A percentile compares a stretch with the other conserved stretches of the same genome.
Conservation (phyloP, 1,284 basidiomycete genomes). For the Ustilago shanxiensis region DNA sequence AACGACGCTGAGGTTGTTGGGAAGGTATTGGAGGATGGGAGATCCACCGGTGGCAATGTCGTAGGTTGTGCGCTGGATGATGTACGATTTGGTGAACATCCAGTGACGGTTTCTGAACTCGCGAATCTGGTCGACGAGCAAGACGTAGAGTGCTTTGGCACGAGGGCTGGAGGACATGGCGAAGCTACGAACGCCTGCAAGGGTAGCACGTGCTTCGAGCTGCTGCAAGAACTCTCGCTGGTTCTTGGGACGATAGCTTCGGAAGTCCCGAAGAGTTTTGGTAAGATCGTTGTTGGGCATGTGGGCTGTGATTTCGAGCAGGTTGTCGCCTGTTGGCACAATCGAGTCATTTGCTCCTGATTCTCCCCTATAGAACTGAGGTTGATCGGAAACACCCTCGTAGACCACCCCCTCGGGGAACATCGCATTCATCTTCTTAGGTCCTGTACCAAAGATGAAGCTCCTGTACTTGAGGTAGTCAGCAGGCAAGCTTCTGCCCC, state of each 20-base stretch:
- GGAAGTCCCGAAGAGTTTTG: conserved; percentile 64
- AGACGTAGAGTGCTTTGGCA: conserved; percentile 61
- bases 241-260: conserved; percentile 62
- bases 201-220: conserved; percentile 57
- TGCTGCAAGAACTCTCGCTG: conserved; percentile 58
- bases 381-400: conserved; percentile 54
- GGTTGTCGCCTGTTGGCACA: conserved; percentile 63
- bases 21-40: conserved; percentile 65
- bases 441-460: conserved; percentile 68
- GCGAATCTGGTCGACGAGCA: conserved; percentile 64
- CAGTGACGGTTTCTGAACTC: conserved; percentile 68
- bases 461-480: conserved; percentile 67
- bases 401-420: conserved; percentile 67
- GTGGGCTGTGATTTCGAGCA: conserved; percentile 65
- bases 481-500: conserved; percentile 47
- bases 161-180: conserved; percentile 39
- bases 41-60: conserved; percentile 65
- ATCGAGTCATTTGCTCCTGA: conserved; percentile 62
- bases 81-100: conserved; percentile 65
- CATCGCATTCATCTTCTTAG: conserved; percentile 64
- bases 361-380: conserved; percentile 62
- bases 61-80: conserved; percentile 62
- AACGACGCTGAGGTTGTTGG: conserved; percentile 60
- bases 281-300: conserved; percentile 67
- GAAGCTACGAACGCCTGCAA: conserved; percentile 47